A percentile compares a stretch with the other conserved stretches of the same genome.
Conservation (phyloP, 75 land plant genomes). For the Picea glauca region DNA sequence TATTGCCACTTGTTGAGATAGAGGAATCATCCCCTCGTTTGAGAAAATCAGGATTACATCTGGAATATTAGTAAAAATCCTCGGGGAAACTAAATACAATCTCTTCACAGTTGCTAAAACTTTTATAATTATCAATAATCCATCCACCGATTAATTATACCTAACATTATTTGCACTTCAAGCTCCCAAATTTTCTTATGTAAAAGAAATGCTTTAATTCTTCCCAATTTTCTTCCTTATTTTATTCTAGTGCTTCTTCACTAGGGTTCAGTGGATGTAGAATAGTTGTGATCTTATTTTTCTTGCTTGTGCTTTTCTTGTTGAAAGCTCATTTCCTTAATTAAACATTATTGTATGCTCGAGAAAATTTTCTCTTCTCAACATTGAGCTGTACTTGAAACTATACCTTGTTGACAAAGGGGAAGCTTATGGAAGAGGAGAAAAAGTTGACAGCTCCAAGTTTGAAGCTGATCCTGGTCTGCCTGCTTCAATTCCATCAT, state of each 20-base stretch:
- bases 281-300: not conserved
- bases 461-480: conserved; percentile 83
- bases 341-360: not conserved
- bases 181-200: not conserved
- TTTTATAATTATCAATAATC: too few species aligned
- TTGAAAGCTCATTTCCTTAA: not conserved
- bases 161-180: not conserved
- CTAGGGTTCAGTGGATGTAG: not conserved
- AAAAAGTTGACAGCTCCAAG: conserved; percentile 68
- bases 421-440: conserved; percentile 70
- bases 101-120: not conserved
- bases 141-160: not conserved
- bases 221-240: not conserved
- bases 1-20: not conserved
- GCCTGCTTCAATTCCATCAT: conserved; percentile 5
- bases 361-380: not conserved
- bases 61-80: not conserved
- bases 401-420: conserved; percentile 36
- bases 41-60: not conserved
- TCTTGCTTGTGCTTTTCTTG: not conserved
- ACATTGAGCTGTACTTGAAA: not conserved
- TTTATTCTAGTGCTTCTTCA: not conserved
- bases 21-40: not conserved
- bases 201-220: not conserved
- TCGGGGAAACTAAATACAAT: not conserved